phyloP scores from a whole-genome alignment of 345 rosid genomes.

The Populus euphratica region DNA sequence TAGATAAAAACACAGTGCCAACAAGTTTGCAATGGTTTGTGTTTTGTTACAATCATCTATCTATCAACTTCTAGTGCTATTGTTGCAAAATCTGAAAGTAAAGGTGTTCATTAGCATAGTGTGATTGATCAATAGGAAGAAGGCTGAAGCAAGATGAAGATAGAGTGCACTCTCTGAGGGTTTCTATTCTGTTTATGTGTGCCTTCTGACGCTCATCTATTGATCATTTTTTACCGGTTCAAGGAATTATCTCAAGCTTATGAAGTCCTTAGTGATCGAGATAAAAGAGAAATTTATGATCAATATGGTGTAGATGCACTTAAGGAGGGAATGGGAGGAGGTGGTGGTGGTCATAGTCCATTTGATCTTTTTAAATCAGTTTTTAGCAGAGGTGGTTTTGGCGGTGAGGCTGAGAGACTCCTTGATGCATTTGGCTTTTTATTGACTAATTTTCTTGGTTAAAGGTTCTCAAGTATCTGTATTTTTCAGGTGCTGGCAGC shows the following conservation, averaged over 20 bases:
- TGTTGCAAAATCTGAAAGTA: neutral
- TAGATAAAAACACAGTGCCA: neutral
- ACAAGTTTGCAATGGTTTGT: neutral
- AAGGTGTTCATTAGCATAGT: neutral
- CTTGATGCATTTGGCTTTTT: neutral
- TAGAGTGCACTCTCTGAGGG: too few relatives aligned
- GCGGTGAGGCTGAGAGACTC: slow-evolving; percentile 28
- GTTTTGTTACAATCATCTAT: neutral
- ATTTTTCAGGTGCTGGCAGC: slow-evolving; percentile 45
- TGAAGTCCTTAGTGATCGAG: slow-evolving; percentile 66
- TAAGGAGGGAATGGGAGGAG: slow-evolving; percentile 71
- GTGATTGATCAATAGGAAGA: too few relatives aligned
- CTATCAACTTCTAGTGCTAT: neutral
- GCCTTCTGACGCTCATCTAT: neutral
- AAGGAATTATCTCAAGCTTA: slow-evolving; percentile 69
- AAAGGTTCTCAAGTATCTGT: neutral
- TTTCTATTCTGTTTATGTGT: neutral
- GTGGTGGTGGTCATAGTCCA: slow-evolving; percentile 44
- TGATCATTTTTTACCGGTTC: slow-evolving; percentile 34
- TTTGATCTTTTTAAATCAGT: slow-evolving; percentile 60
- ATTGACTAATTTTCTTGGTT: neutral
- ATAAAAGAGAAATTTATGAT: slow-evolving; percentile 61
- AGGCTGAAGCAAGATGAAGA: too few relatives aligned
- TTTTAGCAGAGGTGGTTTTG: slow-evolving; percentile 40
- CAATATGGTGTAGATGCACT: slow-evolving; percentile 67